Evolutionary conservation across 2,329 filamentous ascomycete genomes (phyloP).

Genomic region (Cytospora piceicola): DNA sequence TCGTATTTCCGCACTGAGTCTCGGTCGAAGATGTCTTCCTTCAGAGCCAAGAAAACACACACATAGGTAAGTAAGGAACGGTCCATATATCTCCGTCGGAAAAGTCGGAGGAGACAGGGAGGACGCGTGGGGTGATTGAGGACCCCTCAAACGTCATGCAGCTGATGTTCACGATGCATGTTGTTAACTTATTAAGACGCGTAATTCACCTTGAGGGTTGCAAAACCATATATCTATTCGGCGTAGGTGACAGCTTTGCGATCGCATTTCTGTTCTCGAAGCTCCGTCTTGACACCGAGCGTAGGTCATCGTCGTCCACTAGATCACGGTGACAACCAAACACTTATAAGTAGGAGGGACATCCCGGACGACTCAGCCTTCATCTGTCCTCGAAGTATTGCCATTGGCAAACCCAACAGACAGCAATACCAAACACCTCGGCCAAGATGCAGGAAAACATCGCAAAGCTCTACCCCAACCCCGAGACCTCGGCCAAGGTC

Average conservation of each 20-base stretch:
- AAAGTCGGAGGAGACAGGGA: background rate
- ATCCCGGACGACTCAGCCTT: background rate
- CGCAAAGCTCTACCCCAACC: constrained; percentile 48
- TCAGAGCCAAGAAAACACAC: background rate
- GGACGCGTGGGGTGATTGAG: background rate
- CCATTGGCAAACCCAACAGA: background rate
- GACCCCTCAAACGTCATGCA: background rate
- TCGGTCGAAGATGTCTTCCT: background rate
- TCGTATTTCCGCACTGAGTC: background rate
- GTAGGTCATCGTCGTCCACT: too few relatives aligned
- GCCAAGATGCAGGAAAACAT: constrained; percentile 45
- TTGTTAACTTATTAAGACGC: too few relatives aligned
- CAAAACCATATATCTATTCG: too few relatives aligned
- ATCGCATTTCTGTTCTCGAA: too few relatives aligned
- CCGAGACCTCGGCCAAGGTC: constrained; percentile 46
- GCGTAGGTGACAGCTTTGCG: too few relatives aligned
- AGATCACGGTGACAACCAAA: background rate
- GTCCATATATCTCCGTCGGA: too few relatives aligned
- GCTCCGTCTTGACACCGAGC: too few relatives aligned
- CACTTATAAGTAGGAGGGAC: background rate
- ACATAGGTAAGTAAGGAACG: too few relatives aligned
- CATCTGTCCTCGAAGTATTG: too few relatives aligned
- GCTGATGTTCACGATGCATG: background rate
- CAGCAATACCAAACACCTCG: background rate
- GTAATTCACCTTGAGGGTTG: too few relatives aligned